Percentiles rank a stretch among this genome's conserved stretches.
phyloP scores from a whole-genome alignment of 441 rosid species.

The Bruguiera hainesii region DNA sequence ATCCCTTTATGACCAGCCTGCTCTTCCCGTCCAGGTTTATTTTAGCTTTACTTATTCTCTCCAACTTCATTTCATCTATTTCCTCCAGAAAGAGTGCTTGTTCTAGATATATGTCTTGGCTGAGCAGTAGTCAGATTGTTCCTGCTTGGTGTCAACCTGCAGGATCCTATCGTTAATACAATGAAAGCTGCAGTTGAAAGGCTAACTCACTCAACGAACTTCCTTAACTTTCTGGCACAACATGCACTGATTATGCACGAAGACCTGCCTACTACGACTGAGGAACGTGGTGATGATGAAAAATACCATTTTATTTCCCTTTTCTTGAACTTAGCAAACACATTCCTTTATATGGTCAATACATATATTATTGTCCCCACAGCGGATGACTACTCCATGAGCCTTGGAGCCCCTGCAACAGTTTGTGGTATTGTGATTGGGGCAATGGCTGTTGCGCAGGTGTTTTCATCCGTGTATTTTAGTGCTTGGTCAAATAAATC shows the following conservation, averaged over 20 bases:
- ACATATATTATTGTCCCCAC: conserved; percentile 97
- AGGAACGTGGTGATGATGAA: conserved; percentile 60
- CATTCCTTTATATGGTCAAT: conserved; percentile 97
- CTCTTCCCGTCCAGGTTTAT: conserved; percentile 75
- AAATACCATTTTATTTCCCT: conserved; percentile 83
- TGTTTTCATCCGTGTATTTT: conserved; percentile 94
- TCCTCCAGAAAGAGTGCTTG: background rate
- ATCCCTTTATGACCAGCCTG: conserved; percentile 92
- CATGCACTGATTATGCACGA: conserved; percentile 99
- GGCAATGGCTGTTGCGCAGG: conserved; percentile 97
- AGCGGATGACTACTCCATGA: conserved; percentile 87
- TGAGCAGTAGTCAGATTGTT: conserved; percentile 13
- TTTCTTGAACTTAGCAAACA: conserved; percentile 73
- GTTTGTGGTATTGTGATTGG: conserved; percentile 98
- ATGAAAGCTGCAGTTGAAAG: conserved; percentile 86
- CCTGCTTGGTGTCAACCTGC: conserved; percentile 20
- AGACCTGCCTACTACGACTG: conserved; percentile 76
- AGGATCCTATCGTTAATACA: conserved; percentile 89
- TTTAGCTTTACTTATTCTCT: conserved; percentile 10
- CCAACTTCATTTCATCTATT: background rate
- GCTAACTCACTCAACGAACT: conserved; percentile 75
- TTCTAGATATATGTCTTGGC: conserved; percentile 5
- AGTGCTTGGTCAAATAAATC: conserved; percentile 98
- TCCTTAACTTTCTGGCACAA: conserved; percentile 86
- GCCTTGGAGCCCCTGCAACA: conserved; percentile 99